A percentile compares a stretch with the other conserved stretches of the same genome.
These are phyloP conservation scores for Fusarium avenaceum DNA, from an alignment of 2,329 filamentous ascomycete genomes.

Conservation along the genomic window DNA sequence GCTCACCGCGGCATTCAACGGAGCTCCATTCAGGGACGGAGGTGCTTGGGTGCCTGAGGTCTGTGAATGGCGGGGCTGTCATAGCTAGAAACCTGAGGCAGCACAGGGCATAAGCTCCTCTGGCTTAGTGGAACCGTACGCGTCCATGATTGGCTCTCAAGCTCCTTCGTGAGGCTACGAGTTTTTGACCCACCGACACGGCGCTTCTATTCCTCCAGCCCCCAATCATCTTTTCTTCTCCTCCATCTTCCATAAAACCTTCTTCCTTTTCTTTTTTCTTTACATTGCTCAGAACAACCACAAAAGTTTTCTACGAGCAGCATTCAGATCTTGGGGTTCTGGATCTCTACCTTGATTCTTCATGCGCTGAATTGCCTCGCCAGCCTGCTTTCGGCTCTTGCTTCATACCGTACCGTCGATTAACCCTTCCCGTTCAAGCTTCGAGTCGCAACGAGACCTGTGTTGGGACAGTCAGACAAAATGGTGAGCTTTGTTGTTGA, in stretches of 20 bases:
- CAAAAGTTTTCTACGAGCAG: constrained; percentile 20
- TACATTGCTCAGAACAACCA: constrained; percentile 24
- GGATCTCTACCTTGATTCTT: constrained; percentile 41
- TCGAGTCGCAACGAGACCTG: constrained; percentile 25
- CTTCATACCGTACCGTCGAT: constrained; percentile 21
- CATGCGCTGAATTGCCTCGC: constrained; percentile 44
- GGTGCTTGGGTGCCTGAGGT: background rate
- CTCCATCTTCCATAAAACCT: constrained; percentile 41
- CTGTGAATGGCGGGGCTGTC: constrained; percentile 4
- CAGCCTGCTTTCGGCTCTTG: constrained; percentile 43
- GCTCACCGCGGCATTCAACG: constrained; percentile 11
- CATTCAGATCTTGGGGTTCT: constrained; percentile 38
- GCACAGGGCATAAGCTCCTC: constrained; percentile 24
- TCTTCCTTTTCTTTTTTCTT: constrained; percentile 36
- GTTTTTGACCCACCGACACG: constrained; percentile 41
- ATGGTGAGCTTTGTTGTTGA: constrained; percentile 44
- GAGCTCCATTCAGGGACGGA: constrained; percentile 2
- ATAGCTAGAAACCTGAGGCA: constrained; percentile 40
- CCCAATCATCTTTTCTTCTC: constrained; percentile 48
- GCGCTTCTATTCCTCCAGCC: constrained; percentile 45
- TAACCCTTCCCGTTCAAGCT: constrained; percentile 30
- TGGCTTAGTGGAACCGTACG: constrained; percentile 11
- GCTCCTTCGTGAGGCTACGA: constrained; percentile 24
- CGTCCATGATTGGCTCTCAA: constrained; percentile 41
- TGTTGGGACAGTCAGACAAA: constrained; percentile 26